phyloP scores from a whole-genome alignment of 2,329 filamentous ascomycete genomes.

The Alternaria gansuensis region DNA sequence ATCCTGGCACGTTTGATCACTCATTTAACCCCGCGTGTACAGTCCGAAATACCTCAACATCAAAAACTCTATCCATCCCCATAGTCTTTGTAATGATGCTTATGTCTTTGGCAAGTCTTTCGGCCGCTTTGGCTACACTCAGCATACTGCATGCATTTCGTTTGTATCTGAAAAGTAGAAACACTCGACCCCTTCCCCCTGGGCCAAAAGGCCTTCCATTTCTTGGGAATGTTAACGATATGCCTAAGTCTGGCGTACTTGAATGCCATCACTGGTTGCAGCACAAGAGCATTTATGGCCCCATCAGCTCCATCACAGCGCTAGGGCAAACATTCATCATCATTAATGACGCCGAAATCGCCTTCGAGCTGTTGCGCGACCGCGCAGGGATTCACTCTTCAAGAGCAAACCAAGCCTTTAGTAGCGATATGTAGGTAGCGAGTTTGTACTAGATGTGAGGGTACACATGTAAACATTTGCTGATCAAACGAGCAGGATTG shows the following conservation, averaged over 20 bases:
- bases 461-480: neutral
- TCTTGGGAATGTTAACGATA: constrained; percentile 61
- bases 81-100: neutral
- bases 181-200: constrained; percentile 54
- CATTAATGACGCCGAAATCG: constrained; percentile 36
- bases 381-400: constrained; percentile 35
- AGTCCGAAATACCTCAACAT: neutral
- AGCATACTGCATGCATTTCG: neutral
- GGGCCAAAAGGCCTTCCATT: constrained; percentile 60
- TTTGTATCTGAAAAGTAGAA: neutral
- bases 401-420: constrained; percentile 30
- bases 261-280: constrained; percentile 57
- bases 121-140: neutral
- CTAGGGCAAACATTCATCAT: constrained; percentile 39
- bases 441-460: constrained; percentile 20
- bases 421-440: constrained; percentile 30
- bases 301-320: constrained; percentile 36
- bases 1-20: neutral
- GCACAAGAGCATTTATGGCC: constrained; percentile 51
- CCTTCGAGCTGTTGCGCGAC: constrained; percentile 37
- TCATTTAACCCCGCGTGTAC: neutral
- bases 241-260: constrained; percentile 53
- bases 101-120: neutral
- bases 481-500: constrained; percentile 19
- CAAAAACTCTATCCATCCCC: neutral